Base-by-base conservation (phyloP, 2,329 filamentous ascomycete genomes). In the Fusarium albidum region DNA sequence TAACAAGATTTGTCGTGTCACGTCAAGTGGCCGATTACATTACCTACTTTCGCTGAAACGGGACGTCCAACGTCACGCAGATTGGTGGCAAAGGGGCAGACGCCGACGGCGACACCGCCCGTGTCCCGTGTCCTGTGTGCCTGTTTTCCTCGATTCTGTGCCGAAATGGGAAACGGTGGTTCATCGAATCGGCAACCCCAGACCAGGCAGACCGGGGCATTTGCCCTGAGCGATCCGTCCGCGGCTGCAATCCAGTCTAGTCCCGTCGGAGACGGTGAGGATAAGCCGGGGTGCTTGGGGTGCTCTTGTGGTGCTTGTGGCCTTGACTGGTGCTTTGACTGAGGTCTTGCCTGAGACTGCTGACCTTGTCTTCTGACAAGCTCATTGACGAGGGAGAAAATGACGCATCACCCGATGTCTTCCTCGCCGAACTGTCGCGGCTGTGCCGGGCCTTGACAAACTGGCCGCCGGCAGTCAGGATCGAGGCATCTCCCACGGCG, bases 331-430 rank as follows among this genome's bases (percentile, higher is more conserved):
- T 33, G 18, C 37, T 29, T 28, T 31, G 27, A 21, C 17, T 39
- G 26, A 31, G 44, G 34, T 15, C 15, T 39, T 40, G 29, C 38
- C 14, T 21, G 39, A 41, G 13, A 31, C 27, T 31, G 27, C 35
- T 33, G 35, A 48, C 9, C 10, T 25, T 33, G 44, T 26, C 27
- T 46, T 46, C 27, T 39, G 44, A 40, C n/a, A 40, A 26, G n/a
- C 11, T 15, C 17, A 14, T 40, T 32, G 27, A 21, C 14, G 15
- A 29, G 44, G 32, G 21, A 17, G 9, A 39, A 47, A 47, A 47
- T 47, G 14, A 9, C 44, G 44, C 44, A 47, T 47, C 44, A 39
- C 33, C 32, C 14, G 33, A 47, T 37, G 29, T 28, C 17, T 35
- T 21, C n/a, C 21, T 21, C 21, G 21, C 7, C 21, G 17, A 46